Evolutionary conservation across 257 asterid genomes (phyloP).

Genomic region (Penstemon newberryi): DNA sequence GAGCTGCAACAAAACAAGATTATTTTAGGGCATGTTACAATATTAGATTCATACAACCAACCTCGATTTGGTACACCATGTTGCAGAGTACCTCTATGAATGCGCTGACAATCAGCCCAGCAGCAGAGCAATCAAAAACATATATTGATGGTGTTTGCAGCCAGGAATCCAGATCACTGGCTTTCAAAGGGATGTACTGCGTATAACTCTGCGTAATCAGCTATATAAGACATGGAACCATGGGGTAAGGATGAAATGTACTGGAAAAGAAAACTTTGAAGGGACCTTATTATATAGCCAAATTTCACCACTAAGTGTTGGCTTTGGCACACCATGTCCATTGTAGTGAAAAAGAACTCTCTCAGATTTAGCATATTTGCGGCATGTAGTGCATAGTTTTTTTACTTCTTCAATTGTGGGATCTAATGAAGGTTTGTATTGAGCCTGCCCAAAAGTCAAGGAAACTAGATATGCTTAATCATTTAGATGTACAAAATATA

Average conservation of each 20-base stretch:
- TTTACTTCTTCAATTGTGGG: conserved; percentile 97
- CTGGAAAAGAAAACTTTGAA: conserved; percentile 17
- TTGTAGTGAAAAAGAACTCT: conserved; percentile 96
- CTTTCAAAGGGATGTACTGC: conserved; percentile 90
- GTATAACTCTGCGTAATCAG: conserved; percentile 75
- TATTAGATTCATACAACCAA: not conserved
- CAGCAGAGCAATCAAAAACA: conserved; percentile 99
- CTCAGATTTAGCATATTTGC: conserved; percentile 92
- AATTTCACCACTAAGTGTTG: conserved; percentile 93
- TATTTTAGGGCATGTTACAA: conserved; percentile 13
- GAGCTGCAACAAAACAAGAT: conserved; percentile 51
- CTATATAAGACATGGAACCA: conserved; percentile 29
- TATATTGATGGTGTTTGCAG: conserved; percentile 93
- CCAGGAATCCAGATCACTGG: conserved; percentile 95
- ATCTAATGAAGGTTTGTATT: conserved; percentile 79
- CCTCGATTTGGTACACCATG: conserved; percentile 10
- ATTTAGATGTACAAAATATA: conserved; percentile 21
- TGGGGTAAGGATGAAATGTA: conserved; percentile 6
- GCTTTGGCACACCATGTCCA: conserved; percentile 99
- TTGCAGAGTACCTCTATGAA: conserved; percentile 63
- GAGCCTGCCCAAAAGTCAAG: conserved; percentile 59
- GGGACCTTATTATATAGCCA: conserved; percentile 95
- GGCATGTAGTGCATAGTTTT: conserved; percentile 89
- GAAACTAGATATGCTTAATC: conserved; percentile 19
- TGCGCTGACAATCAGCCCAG: conserved; percentile 88